phyloP scores from a whole-genome alignment of 306 rosid species.

The Sechiopsis laciniata region DNA sequence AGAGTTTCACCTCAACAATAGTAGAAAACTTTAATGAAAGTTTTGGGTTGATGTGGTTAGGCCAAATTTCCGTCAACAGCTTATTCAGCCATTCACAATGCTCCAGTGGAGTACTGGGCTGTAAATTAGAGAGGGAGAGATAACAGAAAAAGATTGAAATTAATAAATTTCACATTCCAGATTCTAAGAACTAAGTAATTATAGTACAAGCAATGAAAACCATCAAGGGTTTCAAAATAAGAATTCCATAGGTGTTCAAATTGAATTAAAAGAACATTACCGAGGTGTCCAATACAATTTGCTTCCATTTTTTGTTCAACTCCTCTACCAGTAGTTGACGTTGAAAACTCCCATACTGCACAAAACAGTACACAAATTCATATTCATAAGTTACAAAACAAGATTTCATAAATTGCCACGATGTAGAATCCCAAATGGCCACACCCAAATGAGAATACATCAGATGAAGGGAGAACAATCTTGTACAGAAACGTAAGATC shows the following conservation, averaged over 20 bases:
- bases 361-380: background rate
- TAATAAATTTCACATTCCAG: background rate
- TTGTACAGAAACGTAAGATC: background rate
- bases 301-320: constrained; percentile 76
- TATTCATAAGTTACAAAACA: constrained; percentile 1
- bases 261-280: constrained; percentile 31
- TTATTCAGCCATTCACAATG: constrained; percentile 92
- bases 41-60: constrained; percentile 53
- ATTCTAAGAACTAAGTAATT: background rate
- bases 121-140: constrained; percentile 17
- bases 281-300: constrained; percentile 52
- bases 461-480: background rate
- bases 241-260: background rate
- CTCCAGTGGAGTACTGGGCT: constrained; percentile 87
- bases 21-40: constrained; percentile 60
- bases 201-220: background rate
- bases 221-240: background rate
- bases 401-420: constrained; percentile 24
- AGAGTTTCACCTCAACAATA: constrained; percentile 64
- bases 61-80: constrained; percentile 75
- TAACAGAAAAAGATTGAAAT: constrained; percentile 3
- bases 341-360: constrained; percentile 81
- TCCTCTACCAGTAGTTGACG: constrained; percentile 77
- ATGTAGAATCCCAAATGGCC: constrained; percentile 17
- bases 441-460: background rate